Conservation (phyloP, 345 rosid genomes). For the Raphanus sativus region DNA sequence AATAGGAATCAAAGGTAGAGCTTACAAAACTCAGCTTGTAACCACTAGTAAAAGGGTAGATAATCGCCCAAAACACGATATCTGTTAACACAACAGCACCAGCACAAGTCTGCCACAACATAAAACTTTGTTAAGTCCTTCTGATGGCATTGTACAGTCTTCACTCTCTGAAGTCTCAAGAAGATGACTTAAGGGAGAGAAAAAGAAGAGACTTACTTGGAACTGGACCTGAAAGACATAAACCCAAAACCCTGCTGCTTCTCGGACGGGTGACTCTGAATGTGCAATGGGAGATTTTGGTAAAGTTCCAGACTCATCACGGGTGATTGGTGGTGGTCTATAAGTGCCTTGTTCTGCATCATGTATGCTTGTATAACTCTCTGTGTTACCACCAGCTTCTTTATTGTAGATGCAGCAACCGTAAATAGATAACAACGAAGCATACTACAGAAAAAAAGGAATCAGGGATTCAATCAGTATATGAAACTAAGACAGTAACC, state of each 20-base stretch:
- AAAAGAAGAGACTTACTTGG: constrained; percentile 49
- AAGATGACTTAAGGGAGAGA: neutral
- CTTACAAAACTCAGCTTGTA: constrained; percentile 69
- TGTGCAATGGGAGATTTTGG: constrained; percentile 40
- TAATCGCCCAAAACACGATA: constrained; percentile 73
- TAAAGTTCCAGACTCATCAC: constrained; percentile 25
- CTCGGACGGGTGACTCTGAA: constrained; percentile 30
- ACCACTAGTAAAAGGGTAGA: constrained; percentile 66
- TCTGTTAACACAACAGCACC: constrained; percentile 92
- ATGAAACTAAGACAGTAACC: constrained; percentile 3
- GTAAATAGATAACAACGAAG: constrained; percentile 61
- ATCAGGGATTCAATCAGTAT: neutral
- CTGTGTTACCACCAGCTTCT: constrained; percentile 34
- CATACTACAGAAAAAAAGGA: constrained; percentile 49
- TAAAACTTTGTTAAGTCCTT: constrained; percentile 2
- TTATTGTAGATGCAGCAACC: constrained; percentile 50
- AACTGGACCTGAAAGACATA: constrained; percentile 66
- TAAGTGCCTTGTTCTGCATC: constrained; percentile 55
- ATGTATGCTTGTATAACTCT: constrained; percentile 27
- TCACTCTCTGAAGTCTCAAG: constrained; percentile 24
- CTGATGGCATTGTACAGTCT: neutral
- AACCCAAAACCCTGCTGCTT: constrained; percentile 54
- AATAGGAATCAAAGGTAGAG: constrained; percentile 7
- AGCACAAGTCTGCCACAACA: constrained; percentile 57
- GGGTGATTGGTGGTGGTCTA: constrained; percentile 54